Conservation (phyloP, 2,329 filamentous ascomycete species). For the Phaeoacremonium minimum region DNA sequence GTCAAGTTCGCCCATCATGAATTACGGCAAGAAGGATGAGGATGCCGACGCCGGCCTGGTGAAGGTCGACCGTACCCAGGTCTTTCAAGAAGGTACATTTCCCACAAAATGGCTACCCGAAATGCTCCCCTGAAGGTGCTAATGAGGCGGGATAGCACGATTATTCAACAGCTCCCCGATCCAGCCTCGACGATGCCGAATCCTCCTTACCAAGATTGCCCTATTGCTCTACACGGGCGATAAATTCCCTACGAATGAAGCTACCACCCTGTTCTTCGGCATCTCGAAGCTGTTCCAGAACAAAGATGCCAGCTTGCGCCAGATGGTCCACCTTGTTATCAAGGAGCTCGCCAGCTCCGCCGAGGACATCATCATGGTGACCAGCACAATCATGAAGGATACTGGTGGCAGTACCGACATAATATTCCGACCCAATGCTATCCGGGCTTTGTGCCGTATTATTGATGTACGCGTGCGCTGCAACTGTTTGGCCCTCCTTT, state of each 20-base stretch:
- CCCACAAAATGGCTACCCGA: constrained; percentile 2
- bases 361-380: constrained; percentile 99
- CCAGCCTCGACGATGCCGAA: constrained; percentile 94
- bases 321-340: constrained; percentile 98
- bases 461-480: constrained; percentile 69
- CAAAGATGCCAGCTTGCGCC: constrained; percentile 94
- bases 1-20: constrained; percentile 60
- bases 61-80: constrained; percentile 95
- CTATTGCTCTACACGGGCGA: constrained; percentile 96
- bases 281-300: constrained; percentile 99
- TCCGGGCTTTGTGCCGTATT: constrained; percentile 90
- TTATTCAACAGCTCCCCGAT: constrained; percentile 97
- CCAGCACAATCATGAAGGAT: constrained; percentile 99
- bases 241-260: constrained; percentile 94
- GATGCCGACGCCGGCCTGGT: constrained; percentile 90
- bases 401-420: constrained; percentile 92
- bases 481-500: constrained; percentile 1
- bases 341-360: constrained; percentile 95
- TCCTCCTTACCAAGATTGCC: constrained; percentile 94
- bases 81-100: constrained; percentile 90
- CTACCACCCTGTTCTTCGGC: constrained; percentile 96
- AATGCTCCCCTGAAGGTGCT: constrained; percentile 23
- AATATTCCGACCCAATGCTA: constrained; percentile 92
- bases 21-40: constrained; percentile 99
- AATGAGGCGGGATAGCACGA: constrained; percentile 61